Evolutionary conservation across 2,329 filamentous ascomycete species (phyloP), one percentile per base, ranked within the genome.

Genomic region (Alternaria metachromatica): DNA sequence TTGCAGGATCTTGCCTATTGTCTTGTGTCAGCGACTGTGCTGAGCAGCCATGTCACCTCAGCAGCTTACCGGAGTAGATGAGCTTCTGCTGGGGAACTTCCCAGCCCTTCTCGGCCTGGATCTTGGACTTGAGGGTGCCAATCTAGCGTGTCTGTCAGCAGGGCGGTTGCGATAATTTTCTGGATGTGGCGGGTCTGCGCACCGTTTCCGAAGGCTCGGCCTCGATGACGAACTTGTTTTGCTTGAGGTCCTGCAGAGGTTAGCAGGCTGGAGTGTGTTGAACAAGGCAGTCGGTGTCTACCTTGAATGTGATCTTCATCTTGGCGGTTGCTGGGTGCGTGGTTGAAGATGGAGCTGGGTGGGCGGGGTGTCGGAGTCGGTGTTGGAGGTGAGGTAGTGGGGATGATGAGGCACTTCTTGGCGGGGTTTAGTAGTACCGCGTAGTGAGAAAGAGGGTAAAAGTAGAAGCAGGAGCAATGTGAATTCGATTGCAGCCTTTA

Each of bases 191-290:
- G 65, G 71, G 64, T 37, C 53, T 65, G 67, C 73, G 76, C 90
- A 97, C 94, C 81, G 93, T 92, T 80, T 97, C 94, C 70, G 92
- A 90, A 68, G 94, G 93, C 82, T 98, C 94, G 78, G 94, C 93
- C 73, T 98, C 95, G 85, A 99, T 92, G 78, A 90, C 90, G 84
- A 99, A 99, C 86, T 97, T 97, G 82, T 97, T 92, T 83, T 98
- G 96, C 87, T 97, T 98, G 78, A 99, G 88, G 85, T 99, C 96
- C 94, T 97, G 75, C 33, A 26, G 56, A 44, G 72, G 66, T 79
- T 18, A 78, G 74, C 64, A 64, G 21, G 49, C 28, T 49, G 26
- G 15, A 15, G 12, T n/a, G 63, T 28, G 62, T 58, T 55, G 60
- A 57, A 51, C 62, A 43, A 60, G 70, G 74, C 23, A 55, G 15